Conservation (phyloP, 2,329 filamentous ascomycete genomes). For the Beauveria rudraprayagi region DNA sequence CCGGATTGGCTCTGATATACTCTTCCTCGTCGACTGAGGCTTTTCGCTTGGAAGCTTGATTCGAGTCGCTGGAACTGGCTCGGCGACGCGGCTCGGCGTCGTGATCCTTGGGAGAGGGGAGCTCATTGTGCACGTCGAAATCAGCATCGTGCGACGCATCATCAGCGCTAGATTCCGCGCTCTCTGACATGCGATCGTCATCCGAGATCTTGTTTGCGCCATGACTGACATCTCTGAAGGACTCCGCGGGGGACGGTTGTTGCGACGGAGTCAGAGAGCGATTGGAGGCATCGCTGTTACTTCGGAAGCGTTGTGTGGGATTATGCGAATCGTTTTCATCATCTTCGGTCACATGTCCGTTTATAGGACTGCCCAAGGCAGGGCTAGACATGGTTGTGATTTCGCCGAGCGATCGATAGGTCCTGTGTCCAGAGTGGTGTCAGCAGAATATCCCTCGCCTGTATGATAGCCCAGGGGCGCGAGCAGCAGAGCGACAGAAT, state of each 20-base stretch:
- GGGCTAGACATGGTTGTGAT: constrained; percentile 57
- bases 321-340: constrained; percentile 34
- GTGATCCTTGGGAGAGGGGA: constrained; percentile 22
- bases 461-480: not conserved
- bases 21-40: constrained; percentile 63
- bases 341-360: constrained; percentile 56
- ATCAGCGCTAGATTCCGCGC: constrained; percentile 41
- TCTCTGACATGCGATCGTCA: constrained; percentile 35
- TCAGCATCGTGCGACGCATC: constrained; percentile 62
- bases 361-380: constrained; percentile 53
- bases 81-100: constrained; percentile 30
- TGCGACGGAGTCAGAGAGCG: constrained; percentile 50
- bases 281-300: constrained; percentile 71
- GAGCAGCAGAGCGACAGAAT: not conserved
- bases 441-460: constrained; percentile 22
- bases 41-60: constrained; percentile 66
- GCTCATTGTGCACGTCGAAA: constrained; percentile 63
- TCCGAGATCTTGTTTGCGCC: constrained; percentile 30
- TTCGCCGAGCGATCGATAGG: constrained; percentile 50
- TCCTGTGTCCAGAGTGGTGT: constrained; percentile 25
- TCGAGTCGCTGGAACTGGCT: constrained; percentile 65
- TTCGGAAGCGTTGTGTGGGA: constrained; percentile 26
- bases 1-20: constrained; percentile 83
- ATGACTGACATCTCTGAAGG: constrained; percentile 36
- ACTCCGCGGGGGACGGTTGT: constrained; percentile 31